Evolutionary conservation across 2,329 filamentous ascomycete genomes (phyloP), one percentile per base, ranked within the genome.

Genomic region (Fusarium stilboides): DNA sequence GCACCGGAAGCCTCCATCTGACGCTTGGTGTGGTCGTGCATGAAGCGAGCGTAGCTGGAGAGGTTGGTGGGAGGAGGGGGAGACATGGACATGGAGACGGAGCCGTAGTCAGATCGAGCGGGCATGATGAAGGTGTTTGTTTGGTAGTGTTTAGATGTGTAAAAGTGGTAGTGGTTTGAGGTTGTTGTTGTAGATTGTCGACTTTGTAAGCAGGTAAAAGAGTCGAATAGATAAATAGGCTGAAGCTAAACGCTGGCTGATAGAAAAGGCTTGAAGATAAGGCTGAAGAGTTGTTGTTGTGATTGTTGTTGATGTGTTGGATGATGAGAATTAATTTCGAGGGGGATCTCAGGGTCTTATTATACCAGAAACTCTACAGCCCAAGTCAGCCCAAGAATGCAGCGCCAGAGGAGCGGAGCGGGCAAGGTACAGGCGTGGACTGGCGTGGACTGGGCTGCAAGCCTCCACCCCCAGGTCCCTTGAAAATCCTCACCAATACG

Each of bases 1-100:
- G 75, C 72, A 2, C 85, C 82, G 13, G 83, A 82, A 6, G 83
- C 81, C 65, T 91, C 87, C 87, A 91, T 89, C 76, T 90, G 89
- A 57, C 84, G 82, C 81, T 88, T 89, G 65, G 89, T 91, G 80
- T 91, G 88, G 56, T 86, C 83, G 74, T 88, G 87, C 86, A 91
- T 91, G 58, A 83, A 86, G 62, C 84, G 84, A 15, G 88, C 80
- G 71, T 91, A 91, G 51, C 77, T 86, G 8, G 84, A 85, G 68
- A 87, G 83, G 68, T 84, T 85, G 45, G 82, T 81, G 13, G 79
- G 81, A 52, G 81, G 79, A 71, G 80, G 76, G 24, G 79, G 77
- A 55, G 79, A 81, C 62, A 72, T 65, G 60, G 80, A 79, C 51
- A 81, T 77, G 67, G 75, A 74, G 40, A 78, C 73, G 56, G 78